These are phyloP conservation scores for Aspergillus pseudonomiae DNA, from an alignment of 2,329 filamentous ascomycete species.

Conservation along the genomic window DNA sequence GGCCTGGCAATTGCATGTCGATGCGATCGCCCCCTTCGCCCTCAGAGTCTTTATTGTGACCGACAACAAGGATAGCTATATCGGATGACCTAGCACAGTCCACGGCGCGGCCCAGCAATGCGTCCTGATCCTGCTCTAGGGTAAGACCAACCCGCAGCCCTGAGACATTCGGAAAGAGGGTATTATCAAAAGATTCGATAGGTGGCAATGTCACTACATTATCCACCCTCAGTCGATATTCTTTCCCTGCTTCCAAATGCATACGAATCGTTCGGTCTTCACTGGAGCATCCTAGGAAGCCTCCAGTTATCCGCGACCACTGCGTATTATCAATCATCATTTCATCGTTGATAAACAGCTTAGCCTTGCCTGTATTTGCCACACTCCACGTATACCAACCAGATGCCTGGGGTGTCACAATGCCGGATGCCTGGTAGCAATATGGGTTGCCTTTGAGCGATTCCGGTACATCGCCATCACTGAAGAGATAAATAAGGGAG, in stretches of 20 bases:
- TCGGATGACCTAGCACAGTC: conserved; percentile 9
- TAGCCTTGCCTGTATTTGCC: conserved; percentile 5
- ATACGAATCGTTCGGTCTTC: background rate
- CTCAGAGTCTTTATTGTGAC: conserved; percentile 16
- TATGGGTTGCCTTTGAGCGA: background rate
- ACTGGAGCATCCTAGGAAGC: conserved; percentile 7
- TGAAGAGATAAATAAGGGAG: conserved; percentile 9
- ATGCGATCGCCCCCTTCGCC: conserved; percentile 17
- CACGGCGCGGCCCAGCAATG: conserved; percentile 7
- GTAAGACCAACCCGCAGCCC: conserved; percentile 1
- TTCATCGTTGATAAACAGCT: background rate
- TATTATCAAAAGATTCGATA: conserved; percentile 2
- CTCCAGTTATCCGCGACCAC: background rate
- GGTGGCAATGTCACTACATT: conserved; percentile 4
- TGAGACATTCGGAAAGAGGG: conserved; percentile 1
- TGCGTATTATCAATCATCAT: conserved; percentile 3
- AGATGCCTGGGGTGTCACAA: conserved; percentile 1
- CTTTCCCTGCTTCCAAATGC: background rate
- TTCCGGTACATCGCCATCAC: conserved; percentile 7
- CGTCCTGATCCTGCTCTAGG: background rate
- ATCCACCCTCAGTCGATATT: conserved; percentile 3
- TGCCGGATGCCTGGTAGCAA: conserved; percentile 5
- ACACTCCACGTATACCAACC: conserved; percentile 11
- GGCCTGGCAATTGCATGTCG: conserved; percentile 16
- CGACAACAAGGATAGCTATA: conserved; percentile 14